phyloP scores from a whole-genome alignment of 2,329 filamentous ascomycete species.

The Dendrostoma leiphaemia region DNA sequence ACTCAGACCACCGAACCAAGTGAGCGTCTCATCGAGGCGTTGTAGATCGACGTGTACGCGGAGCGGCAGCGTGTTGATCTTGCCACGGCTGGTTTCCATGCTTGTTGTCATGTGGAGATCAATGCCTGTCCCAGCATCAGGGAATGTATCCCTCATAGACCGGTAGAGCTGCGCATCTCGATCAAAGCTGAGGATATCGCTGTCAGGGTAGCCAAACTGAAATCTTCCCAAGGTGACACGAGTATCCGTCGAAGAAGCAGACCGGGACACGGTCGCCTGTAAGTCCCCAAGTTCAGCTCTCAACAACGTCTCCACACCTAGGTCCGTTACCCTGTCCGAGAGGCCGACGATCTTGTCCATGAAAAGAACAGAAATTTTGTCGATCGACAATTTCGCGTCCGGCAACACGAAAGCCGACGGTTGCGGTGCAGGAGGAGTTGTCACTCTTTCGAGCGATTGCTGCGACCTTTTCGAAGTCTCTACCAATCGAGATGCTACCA shows the following conservation, averaged over 20 bases:
- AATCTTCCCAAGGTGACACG: conserved; percentile 55
- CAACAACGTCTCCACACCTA: conserved; percentile 51
- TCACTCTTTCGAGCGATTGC: background rate
- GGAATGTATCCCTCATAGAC: conserved; percentile 58
- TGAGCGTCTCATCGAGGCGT: conserved; percentile 79
- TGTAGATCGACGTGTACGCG: conserved; percentile 75
- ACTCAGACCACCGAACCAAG: conserved; percentile 87
- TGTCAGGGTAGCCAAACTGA: conserved; percentile 60
- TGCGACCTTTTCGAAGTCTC: conserved; percentile 36
- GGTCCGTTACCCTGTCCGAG: conserved; percentile 43
- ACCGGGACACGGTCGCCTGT: conserved; percentile 28
- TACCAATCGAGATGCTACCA: conserved; percentile 48
- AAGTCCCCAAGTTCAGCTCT: conserved; percentile 48
- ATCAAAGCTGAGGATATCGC: conserved; percentile 64
- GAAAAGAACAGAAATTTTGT: conserved; percentile 54
- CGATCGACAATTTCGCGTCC: conserved; percentile 42
- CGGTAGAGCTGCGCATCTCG: conserved; percentile 54
- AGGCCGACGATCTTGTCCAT: conserved; percentile 53
- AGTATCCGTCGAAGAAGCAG: conserved; percentile 29
- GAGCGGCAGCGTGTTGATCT: conserved; percentile 74
- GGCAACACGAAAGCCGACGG: conserved; percentile 26
- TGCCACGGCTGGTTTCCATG: conserved; percentile 47
- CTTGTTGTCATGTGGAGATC: conserved; percentile 51
- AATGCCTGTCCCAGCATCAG: conserved; percentile 56
- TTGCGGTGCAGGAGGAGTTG: conserved; percentile 18